Evolutionary conservation across 345 rosid species (phyloP).

Genomic region (Eucalyptus polyanthemos): DNA sequence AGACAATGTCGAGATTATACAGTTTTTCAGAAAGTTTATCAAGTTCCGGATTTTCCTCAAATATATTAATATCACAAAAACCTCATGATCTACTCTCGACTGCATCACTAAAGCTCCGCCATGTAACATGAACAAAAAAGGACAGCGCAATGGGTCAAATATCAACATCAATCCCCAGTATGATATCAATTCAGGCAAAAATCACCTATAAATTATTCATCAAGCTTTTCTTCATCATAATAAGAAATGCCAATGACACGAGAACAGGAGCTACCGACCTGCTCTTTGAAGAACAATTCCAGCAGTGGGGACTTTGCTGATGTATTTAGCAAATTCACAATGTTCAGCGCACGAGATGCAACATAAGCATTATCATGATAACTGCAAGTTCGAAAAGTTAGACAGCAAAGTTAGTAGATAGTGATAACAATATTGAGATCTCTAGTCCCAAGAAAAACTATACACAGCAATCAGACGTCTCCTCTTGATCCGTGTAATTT

Average conservation of each 20-base stretch:
- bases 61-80: not conserved
- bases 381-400: conserved; percentile 9
- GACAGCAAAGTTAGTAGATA: not conserved
- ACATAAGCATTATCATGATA: conserved; percentile 81
- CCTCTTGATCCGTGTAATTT: not conserved
- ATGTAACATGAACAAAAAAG: not conserved
- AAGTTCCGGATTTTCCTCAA: not conserved
- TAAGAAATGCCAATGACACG: not conserved
- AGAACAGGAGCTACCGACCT: conserved; percentile 25
- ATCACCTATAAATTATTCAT: not conserved
- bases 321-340: conserved; percentile 34
- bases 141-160: not conserved
- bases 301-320: conserved; percentile 51
- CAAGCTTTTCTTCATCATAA: not conserved
- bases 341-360: conserved; percentile 70
- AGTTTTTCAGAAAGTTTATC: not conserved
- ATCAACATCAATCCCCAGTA: not conserved
- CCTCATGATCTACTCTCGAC: not conserved
- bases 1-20: not conserved
- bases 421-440: not conserved
- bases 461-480: not conserved
- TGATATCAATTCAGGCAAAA: not conserved
- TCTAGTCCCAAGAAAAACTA: not conserved
- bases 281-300: conserved; percentile 63
- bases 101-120: not conserved